Evolutionary conservation across 805 yeast species (phyloP).

Genomic region (Saturnispora mendoncae): DNA sequence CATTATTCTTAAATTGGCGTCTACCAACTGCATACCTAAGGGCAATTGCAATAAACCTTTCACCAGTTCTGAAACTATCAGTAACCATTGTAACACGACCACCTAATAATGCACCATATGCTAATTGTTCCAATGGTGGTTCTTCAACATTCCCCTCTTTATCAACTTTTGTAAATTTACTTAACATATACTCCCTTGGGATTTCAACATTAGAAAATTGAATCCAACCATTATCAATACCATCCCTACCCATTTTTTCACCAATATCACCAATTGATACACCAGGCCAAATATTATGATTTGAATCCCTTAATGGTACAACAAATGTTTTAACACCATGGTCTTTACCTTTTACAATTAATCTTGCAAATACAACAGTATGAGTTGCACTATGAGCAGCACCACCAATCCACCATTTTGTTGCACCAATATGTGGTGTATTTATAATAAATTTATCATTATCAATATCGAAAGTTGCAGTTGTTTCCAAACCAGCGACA

Average conservation of each 20-base stretch:
- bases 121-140: constrained; percentile 82
- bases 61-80: constrained; percentile 75
- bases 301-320: constrained; percentile 75
- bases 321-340: constrained; percentile 90
- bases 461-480: constrained; percentile 64
- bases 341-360: constrained; percentile 73
- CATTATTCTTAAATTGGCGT: constrained; percentile 62
- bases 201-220: constrained; percentile 78
- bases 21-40: constrained; percentile 83
- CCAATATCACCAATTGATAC: constrained; percentile 87
- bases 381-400: constrained; percentile 94
- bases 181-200: constrained; percentile 77
- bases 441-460: constrained; percentile 64
- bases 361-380: constrained; percentile 74
- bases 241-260: constrained; percentile 91
- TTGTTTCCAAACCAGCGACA: constrained; percentile 90
- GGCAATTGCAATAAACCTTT: constrained; percentile 76
- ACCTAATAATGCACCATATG: constrained; percentile 77
- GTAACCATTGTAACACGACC: constrained; percentile 88
- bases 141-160: constrained; percentile 59
- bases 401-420: constrained; percentile 99
- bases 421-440: constrained; percentile 88
- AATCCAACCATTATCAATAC: constrained; percentile 95
- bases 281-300: constrained; percentile 71
- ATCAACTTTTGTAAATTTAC: constrained; percentile 66